Base-by-base conservation (phyloP, 306 rosid genomes). In the Glycine latifolia region DNA sequence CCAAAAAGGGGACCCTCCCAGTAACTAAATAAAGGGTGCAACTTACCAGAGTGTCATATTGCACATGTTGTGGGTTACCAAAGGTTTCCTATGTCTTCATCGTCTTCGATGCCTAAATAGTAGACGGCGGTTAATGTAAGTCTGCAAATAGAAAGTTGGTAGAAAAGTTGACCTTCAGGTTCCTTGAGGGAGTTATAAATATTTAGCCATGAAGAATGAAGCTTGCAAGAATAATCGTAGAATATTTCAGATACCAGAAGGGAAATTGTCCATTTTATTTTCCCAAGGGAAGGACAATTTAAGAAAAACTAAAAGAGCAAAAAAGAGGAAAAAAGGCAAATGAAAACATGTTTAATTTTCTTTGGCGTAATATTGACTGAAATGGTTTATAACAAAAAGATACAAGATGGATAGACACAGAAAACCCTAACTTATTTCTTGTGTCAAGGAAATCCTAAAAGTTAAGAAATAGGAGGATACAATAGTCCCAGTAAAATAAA, bases 121-220 rank as follows among this genome's bases (percentile, higher is more conserved):
- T 89, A 87, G 87, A 92, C 92, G 54, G 73, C 91, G 53, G 89
- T 85, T 86, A 94, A 83, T 35, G 89, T 87, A 82, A 94, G 93
- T 97, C 98, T 94, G 97, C 92, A 91, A 79, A 85, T 47, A 76
- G 56, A 80, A 82, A 79, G 41, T 67, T 39, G 74, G 79, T 43
- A 79, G 78, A 75, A 82, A 79, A 61, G 1, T 10, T 61, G 56
- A 62, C 43, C 65, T 33, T 86, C 37, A 79, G 79, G 48, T 86
- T 77, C 31, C 31, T 26, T 26, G 43, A 49, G 63, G 33, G 63
- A 67, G 44, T 43, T 11, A 73, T 20, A 37, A 26, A 85, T 73
- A 26, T 26, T 68, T 11, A 59, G n/a, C 26, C 52, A 73, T 33
- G 66, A 67, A 50, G 59, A 62, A 67, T 65, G 31, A 75, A 55